These are phyloP conservation scores for Prunus kanzakura DNA, from an alignment of 306 rosid genomes.

Conservation along the genomic window DNA sequence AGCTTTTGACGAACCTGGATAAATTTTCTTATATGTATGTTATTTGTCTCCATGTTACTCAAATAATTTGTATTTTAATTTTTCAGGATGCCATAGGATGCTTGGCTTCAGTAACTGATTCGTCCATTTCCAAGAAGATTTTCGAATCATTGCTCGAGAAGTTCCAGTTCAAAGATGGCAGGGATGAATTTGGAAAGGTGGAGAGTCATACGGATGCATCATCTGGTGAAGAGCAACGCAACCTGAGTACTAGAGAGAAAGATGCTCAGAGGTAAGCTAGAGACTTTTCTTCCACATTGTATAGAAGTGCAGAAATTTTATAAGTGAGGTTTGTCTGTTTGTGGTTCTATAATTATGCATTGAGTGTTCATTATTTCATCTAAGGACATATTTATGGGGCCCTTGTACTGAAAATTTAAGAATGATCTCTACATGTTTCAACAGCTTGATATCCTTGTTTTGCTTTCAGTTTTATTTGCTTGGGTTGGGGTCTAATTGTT, in stretches of 20 bases:
- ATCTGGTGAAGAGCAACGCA: conserved; percentile 29
- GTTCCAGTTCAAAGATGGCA: conserved; percentile 44
- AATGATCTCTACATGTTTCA: not conserved
- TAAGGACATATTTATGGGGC: not conserved
- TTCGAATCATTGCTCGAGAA: conserved; percentile 52
- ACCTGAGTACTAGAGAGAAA: conserved; percentile 37
- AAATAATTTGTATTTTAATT: not conserved
- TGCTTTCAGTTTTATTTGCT: not conserved
- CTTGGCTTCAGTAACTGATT: conserved; percentile 77
- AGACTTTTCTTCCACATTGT: not conserved
- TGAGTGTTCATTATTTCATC: not conserved
- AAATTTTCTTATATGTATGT: not conserved
- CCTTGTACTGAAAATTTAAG: not conserved
- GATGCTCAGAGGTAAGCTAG: conserved; percentile 51
- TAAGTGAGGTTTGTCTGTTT: conserved; percentile 6
- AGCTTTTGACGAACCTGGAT: not conserved
- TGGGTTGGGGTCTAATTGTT: not conserved
- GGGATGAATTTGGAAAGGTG: conserved; percentile 36
- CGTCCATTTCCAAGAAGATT: conserved; percentile 51
- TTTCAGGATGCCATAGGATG: conserved; percentile 83
- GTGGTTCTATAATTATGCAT: not conserved
- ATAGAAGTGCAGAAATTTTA: not conserved
- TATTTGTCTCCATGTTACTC: not conserved
- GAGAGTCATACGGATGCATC: conserved; percentile 24
- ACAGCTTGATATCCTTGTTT: not conserved